Evolutionary conservation across 2,329 filamentous ascomycete genomes (phyloP), one percentile per base, ranked within the genome.

Genomic region (Arthrinium phaeospermum): DNA sequence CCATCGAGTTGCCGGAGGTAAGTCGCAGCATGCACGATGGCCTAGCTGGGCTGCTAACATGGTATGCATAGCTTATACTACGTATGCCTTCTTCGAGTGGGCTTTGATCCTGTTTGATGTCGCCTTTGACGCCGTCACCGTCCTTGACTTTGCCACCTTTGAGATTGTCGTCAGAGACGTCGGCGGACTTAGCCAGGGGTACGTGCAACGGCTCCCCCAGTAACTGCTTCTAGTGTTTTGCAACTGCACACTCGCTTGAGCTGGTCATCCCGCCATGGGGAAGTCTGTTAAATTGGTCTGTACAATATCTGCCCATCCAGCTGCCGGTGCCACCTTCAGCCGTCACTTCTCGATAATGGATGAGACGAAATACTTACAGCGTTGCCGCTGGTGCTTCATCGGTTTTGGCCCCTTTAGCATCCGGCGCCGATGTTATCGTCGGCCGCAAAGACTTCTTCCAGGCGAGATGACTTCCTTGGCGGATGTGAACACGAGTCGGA

Each of bases 41-140:
- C 19, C 27, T 27, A 64, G 37, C 53, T 70, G 44, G 64, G 27
- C 45, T 64, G 47, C 73, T 76, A 64, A 79, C 70, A 45, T 41
- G n/a, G 37, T 51, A 61, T 78, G 34, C 49, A 61, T 78, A 98
- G 96, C 96, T 45, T 99, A 99, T 84, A 99, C 96, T 0, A 97
- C 89, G 70, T 99, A 99, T 83, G 93, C 96, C 75, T 98, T 99
- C 84, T 98, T 98, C 83, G 96, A 99, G 83, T 99, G 96, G 96
- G 87, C 95, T 30, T 87, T 99, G 74, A 95, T 99, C 80, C 86
- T 99, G 76, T 94, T 98, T 81, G 96, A 99, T 82, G 95, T 99
- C 72, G 96, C 90, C 44, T 99, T 99, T 84, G 96, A 99, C 85
- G 94, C 96, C 70, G 93, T 98, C 73, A 98, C 96, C 14, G 92